Evolutionary conservation across 257 asterid species (phyloP), one percentile per base, ranked within the genome.

Genomic region (Anisodus tanguticus): DNA sequence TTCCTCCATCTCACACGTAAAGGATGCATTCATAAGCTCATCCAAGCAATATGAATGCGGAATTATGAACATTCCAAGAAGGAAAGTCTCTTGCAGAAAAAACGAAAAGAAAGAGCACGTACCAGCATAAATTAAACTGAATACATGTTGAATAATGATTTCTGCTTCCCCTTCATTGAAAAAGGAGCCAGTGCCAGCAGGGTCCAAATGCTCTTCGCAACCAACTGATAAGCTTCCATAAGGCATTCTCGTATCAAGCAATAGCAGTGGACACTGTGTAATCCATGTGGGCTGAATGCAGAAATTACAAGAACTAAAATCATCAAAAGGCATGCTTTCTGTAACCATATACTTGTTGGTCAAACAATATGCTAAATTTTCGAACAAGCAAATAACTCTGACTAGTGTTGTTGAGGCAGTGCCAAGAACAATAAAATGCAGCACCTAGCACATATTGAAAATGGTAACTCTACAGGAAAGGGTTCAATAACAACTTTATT

Each of bases 141-240:
- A 91, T 87, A 95, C 92, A 84, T 95, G 99, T 77, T 94, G 95
- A 64, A 91, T 88, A n/a, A 95, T 97, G 19, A 95, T 88, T 82
- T 95, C 99, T 59, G 98, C 98, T 88, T 95, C 99, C 85, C 99
- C 98, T 88, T 94, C 98, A 64, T 95, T 95, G 95, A 90, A 94
- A 90, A 92, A 92, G 85, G 99, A 95, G 87, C 99, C 99, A 22
- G 99, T 95, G 86, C 99, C 99, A 86, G 98, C 94, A 88, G 98
- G 99, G 87, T 95, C 99, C 85, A 95, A 83, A 85, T 94, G 94
- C 92, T 95, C 99, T 86, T 95, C 98, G 86, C 99, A 95, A 84
- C 97, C 98, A 80, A 92, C 87, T 59, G 98, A 94, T 81, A 95
- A 90, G 89, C 99, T 95, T 87, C 99, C 99, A 82, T 91, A 93